Conservation (phyloP, 176 grass and related monocot species). For the Phyllostachys edulis region DNA sequence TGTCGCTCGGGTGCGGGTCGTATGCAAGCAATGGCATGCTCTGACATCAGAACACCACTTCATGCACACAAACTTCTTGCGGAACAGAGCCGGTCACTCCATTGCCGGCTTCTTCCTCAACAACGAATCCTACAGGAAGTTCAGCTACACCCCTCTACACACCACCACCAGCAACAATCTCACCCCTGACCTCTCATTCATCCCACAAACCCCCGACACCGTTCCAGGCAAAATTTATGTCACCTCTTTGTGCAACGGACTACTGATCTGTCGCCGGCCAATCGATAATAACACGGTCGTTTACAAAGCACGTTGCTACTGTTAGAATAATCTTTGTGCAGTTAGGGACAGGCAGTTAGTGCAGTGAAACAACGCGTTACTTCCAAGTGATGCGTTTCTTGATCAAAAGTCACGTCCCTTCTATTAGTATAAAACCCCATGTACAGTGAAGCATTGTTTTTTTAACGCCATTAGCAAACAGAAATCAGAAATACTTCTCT, state of each 20-base stretch:
- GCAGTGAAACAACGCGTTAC: no score
- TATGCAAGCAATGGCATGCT: not conserved
- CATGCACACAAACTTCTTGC: not conserved
- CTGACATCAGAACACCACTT: slow-evolving; percentile 20
- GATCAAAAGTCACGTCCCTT: no score
- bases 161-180: not conserved
- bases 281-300: not conserved
- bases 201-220: not conserved
- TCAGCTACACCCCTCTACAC: not conserved
- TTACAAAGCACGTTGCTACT: not conserved
- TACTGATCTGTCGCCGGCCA: not conserved
- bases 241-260: not conserved
- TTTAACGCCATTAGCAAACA: no score
- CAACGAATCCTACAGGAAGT: not conserved
- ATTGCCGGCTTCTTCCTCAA: slow-evolving; percentile 7
- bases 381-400: no score
- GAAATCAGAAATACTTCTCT: no score
- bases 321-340: no score
- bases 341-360: no score
- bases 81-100: not conserved
- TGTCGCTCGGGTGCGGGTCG: not conserved
- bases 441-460: no score
- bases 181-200: not conserved
- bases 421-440: no score
- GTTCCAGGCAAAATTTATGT: not conserved